A percentile compares a stretch with the other conserved stretches of the same genome.
These are phyloP conservation scores for Ophiostoma himal-ulmi DNA, from an alignment of 2,329 filamentous ascomycete genomes.

Conservation along the genomic window DNA sequence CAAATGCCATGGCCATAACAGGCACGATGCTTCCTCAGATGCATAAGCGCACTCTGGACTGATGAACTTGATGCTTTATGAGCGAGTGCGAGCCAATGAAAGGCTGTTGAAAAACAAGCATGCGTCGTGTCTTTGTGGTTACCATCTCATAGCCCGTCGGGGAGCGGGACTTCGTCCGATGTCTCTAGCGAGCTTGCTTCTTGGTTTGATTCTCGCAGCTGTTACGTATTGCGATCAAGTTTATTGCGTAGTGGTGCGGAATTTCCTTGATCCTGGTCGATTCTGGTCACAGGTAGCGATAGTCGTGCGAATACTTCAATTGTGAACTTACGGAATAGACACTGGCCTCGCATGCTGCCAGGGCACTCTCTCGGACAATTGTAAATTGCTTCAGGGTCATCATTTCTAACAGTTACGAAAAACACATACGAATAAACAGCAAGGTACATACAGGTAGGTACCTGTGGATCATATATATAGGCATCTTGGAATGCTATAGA, in stretches of 20 bases:
- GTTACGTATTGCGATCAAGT: not conserved
- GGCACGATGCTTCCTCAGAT: not conserved
- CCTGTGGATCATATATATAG: not conserved
- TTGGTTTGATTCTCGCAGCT: not conserved
- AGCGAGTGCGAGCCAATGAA: not conserved
- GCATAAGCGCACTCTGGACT: not conserved
- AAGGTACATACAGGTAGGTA: too few species aligned
- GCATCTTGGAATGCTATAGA: not conserved
- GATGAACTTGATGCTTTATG: not conserved
- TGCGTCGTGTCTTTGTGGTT: not conserved
- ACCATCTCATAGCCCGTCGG: not conserved
- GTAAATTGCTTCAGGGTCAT: conserved; percentile 1
- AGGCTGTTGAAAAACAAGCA: not conserved
- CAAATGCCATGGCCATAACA: not conserved
- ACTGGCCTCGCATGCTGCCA: not conserved
- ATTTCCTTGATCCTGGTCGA: not conserved
- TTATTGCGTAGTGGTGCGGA: not conserved
- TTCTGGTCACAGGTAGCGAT: not conserved
- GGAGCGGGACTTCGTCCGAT: not conserved
- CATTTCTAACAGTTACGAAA: not conserved
- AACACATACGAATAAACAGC: not conserved
- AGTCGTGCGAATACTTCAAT: not conserved
- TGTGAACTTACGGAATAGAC: not conserved
- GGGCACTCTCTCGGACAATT: not conserved
- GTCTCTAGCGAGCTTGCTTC: not conserved